Conservation (phyloP, 2,329 filamentous ascomycete genomes). For the Thelonectria rubi region DNA sequence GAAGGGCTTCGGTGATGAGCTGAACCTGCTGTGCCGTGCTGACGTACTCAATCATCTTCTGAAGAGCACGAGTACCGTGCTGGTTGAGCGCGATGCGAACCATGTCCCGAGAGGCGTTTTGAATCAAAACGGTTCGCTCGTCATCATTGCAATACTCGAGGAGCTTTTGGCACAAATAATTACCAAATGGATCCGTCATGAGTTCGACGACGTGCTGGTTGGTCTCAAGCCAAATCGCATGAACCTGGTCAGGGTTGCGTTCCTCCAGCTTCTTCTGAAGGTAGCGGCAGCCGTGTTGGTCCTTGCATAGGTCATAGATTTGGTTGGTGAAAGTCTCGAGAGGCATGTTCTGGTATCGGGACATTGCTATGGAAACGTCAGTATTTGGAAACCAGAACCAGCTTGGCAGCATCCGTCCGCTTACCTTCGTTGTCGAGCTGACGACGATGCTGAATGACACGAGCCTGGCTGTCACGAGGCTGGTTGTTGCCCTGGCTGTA, state of each 20-base stretch:
- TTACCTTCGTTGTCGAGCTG: constrained; percentile 77
- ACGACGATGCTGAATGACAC: constrained; percentile 79
- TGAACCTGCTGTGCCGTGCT: constrained; percentile 84
- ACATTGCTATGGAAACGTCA: constrained; percentile 64
- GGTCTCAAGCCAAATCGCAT: constrained; percentile 94
- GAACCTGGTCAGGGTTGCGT: constrained; percentile 80
- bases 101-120: constrained; percentile 87
- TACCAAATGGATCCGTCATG: constrained; percentile 99
- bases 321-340: constrained; percentile 83
- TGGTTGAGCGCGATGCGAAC: constrained; percentile 95
- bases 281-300: constrained; percentile 97
- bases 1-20: constrained; percentile 86
- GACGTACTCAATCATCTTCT: constrained; percentile 99
- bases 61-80: constrained; percentile 93
- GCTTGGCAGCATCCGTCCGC: constrained; percentile 20
- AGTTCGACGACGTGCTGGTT: constrained; percentile 94
- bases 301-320: constrained; percentile 92
- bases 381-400: constrained; percentile 19
- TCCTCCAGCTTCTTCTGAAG: constrained; percentile 98
- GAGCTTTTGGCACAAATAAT: constrained; percentile 98
- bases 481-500: constrained; percentile 60
- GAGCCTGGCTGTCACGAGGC: constrained; percentile 77
- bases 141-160: constrained; percentile 95
- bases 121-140: constrained; percentile 90
- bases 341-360: constrained; percentile 83